Base-by-base conservation (phyloP, 1,284 basidiomycete genomes). In the Pyrrhoderma lamaoense region DNA sequence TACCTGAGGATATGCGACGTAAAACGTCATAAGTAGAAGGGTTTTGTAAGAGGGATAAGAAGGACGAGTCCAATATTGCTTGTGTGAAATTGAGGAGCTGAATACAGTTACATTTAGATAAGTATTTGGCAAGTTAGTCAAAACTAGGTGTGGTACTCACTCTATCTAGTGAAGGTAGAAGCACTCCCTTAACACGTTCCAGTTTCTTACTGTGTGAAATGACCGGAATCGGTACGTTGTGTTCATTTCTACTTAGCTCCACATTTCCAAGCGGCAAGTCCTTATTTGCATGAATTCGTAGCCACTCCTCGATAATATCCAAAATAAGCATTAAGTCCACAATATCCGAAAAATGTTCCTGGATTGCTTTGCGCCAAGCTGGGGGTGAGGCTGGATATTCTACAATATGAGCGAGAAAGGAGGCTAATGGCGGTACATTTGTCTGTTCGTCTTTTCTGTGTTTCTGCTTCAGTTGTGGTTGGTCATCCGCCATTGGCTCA, bases 31-130 rank as follows among this genome's bases (percentile, higher is more conserved):
- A 77, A 2, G 82, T 71, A 0, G 80, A 76, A 5, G 71, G 62
- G 59, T 84, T 70, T 54, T 81, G 75, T 8, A 89, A 68, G 23
- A 89, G 70, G 0, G 72, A 65, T 40, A 88, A 69, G 63, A 85
- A 85, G 5, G 77, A 80, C 0, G 84, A 73, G 62, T 89, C 86
- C 21, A 89, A 69, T 49, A 86, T 60, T 4, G 71, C 69, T 63
- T 83, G 80, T 7, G 82, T 60, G 67, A 88, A 84, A 1, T 63
- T 57, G 19, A 83, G 64, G 42, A 80, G 64, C 81, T 86, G 58
- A n/a, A n/a, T n/a, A n/a, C n/a, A n/a, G n/a, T n/a, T 3, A 25
- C 8, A n/a, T 40, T 7, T 31, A 5, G 5, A 37, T 22, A 11
- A 43, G 37, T 25, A 18, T 7, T 53, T 7, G 42, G 38, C 31